phyloP scores from a whole-genome alignment of 768 basidiomycete species.

The Trametes cingulata region DNA sequence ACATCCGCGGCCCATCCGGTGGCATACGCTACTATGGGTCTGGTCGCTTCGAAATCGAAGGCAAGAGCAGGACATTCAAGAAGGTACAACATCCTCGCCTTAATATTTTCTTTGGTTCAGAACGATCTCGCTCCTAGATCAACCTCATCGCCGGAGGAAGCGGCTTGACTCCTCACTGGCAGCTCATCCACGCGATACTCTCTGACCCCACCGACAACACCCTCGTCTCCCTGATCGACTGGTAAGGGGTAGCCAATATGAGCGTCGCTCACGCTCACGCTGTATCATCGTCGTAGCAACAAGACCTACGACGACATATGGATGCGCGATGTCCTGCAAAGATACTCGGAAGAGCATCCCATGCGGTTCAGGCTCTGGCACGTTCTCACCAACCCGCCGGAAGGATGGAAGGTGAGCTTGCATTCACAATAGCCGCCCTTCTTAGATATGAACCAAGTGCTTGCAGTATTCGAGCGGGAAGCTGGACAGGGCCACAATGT shows the following conservation, averaged over 20 bases:
- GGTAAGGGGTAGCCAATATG: slow-evolving; percentile 1
- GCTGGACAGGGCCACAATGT: slow-evolving; percentile 19
- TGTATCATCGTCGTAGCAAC: slow-evolving; percentile 11
- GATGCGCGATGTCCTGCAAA: slow-evolving; percentile 19
- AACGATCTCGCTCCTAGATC: slow-evolving; percentile 15
- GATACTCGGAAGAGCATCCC: slow-evolving; percentile 16
- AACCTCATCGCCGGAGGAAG: slow-evolving; percentile 27
- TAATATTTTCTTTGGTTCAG: neutral
- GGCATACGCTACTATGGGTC: slow-evolving; percentile 23
- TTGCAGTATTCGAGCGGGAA: slow-evolving; percentile 16
- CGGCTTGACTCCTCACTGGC: slow-evolving; percentile 28
- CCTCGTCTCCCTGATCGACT: slow-evolving; percentile 23
- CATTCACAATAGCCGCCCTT: neutral
- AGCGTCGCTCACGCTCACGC: neutral
- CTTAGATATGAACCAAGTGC: neutral
- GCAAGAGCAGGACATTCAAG: slow-evolving; percentile 15
- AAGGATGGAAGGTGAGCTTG: slow-evolving; percentile 15
- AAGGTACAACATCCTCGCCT: slow-evolving; percentile 6
- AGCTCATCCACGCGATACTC: slow-evolving; percentile 27
- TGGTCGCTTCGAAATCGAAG: slow-evolving; percentile 23
- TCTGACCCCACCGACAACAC: slow-evolving; percentile 22
- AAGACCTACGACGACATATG: slow-evolving; percentile 26
- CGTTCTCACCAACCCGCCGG: slow-evolving; percentile 16
- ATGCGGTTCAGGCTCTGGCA: slow-evolving; percentile 27
- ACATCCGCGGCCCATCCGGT: slow-evolving; percentile 25